Evolutionary conservation across 2,329 filamentous ascomycete species (phyloP).

Genomic region (Colletotrichum karsti): DNA sequence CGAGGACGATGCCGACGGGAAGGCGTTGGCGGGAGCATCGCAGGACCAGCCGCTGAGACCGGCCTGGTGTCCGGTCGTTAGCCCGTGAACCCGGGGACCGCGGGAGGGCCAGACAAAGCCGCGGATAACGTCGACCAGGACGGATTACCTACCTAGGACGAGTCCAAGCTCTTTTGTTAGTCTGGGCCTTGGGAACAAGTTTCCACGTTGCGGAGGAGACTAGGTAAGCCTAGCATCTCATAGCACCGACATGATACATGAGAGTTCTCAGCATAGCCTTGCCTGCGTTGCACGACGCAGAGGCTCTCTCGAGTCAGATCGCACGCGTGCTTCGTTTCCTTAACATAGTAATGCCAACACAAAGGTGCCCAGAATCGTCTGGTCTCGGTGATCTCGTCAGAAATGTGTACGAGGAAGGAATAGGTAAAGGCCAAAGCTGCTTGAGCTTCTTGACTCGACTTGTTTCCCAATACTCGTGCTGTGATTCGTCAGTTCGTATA

Average conservation of each 20-base stretch:
- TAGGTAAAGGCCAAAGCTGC: not conserved
- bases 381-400: not conserved
- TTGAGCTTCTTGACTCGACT: not conserved
- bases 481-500: not conserved
- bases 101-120: not conserved
- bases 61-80: not conserved
- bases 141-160: not conserved
- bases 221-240: not conserved
- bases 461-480: not conserved
- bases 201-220: not conserved
- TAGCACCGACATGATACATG: not conserved
- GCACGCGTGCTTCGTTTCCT: not conserved
- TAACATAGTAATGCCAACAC: not conserved
- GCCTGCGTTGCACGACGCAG: not conserved
- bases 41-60: not conserved
- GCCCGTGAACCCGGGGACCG: not conserved
- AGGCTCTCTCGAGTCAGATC: not conserved
- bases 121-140: not conserved
- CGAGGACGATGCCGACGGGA: not conserved
- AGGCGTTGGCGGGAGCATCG: not conserved
- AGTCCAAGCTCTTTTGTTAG: not conserved
- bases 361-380: not conserved
- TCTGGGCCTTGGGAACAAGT: not conserved
- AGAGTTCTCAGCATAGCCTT: not conserved
- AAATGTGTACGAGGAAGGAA: not conserved